phyloP scores from a whole-genome alignment of 2,329 filamentous ascomycete species.

The Aspergillus candidus region DNA sequence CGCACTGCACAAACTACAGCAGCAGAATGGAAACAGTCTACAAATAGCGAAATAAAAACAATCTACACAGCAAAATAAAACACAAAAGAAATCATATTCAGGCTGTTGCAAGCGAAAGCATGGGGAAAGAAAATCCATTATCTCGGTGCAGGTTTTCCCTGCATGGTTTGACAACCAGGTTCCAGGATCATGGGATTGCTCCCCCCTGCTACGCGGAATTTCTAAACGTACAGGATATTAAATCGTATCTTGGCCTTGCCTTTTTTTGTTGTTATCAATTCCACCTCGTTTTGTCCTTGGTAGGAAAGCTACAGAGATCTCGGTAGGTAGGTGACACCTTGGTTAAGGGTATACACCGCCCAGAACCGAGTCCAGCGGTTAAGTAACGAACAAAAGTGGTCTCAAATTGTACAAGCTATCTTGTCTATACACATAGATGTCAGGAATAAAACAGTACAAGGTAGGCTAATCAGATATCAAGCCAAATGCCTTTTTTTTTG shows the following conservation, averaged over 20 bases:
- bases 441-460: slow-evolving; percentile 35
- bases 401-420: slow-evolving; percentile 43
- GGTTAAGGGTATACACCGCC: slow-evolving; percentile 16
- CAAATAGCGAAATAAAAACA: too few species aligned
- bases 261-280: slow-evolving; percentile 19
- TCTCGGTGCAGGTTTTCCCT: slow-evolving; percentile 5
- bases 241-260: slow-evolving; percentile 27
- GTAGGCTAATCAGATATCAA: slow-evolving; percentile 20
- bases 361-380: slow-evolving; percentile 15
- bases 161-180: slow-evolving; percentile 8
- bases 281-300: slow-evolving; percentile 13
- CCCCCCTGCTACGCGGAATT: slow-evolving; percentile 28
- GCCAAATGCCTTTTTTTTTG: slow-evolving; percentile 21
- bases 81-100: slow-evolving; percentile 33
- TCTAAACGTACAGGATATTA: slow-evolving; percentile 40
- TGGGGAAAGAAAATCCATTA: slow-evolving; percentile 16
- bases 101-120: slow-evolving; percentile 20
- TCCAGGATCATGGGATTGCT: slow-evolving; percentile 19
- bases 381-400: slow-evolving; percentile 37
- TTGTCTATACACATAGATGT: slow-evolving; percentile 40
- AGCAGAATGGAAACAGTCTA: too few species aligned
- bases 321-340: slow-evolving; percentile 3
- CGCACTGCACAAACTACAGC: too few species aligned
- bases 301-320: slow-evolving; percentile 19
- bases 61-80: neutral